A percentile compares a stretch with the other conserved stretches of the same genome.
phyloP scores from a whole-genome alignment of 2,329 filamentous ascomycete genomes.

The Chaetomiaceae sp. region DNA sequence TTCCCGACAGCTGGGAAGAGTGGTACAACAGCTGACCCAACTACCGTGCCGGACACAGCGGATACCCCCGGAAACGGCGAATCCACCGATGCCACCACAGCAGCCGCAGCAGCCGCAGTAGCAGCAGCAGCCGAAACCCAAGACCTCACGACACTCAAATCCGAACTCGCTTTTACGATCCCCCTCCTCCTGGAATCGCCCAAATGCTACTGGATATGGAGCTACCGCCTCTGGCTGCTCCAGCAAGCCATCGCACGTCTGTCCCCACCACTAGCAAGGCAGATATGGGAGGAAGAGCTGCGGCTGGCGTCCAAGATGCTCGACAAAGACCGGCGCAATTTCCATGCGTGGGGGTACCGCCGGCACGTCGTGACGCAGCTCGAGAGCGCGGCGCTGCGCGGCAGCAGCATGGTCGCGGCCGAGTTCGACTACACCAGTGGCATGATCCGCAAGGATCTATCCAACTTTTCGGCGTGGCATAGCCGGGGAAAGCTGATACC shows the following conservation, averaged over 20 bases:
- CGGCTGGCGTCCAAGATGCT: constrained; percentile 85
- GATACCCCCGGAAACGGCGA: not conserved
- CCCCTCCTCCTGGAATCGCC: constrained; percentile 80
- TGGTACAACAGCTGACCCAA: constrained; percentile 49
- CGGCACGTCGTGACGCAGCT: constrained; percentile 72
- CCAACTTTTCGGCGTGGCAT: constrained; percentile 98
- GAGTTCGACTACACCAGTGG: constrained; percentile 89
- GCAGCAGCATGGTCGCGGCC: constrained; percentile 63
- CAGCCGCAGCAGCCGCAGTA: constrained; percentile 13
- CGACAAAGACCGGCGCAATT: constrained; percentile 79
- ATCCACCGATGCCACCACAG: not conserved
- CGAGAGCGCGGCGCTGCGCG: constrained; percentile 53
- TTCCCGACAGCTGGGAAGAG: constrained; percentile 48
- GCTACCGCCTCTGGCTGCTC: constrained; percentile 84
- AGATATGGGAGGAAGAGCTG: constrained; percentile 81
- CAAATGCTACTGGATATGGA: constrained; percentile 99
- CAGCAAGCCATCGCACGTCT: constrained; percentile 65
- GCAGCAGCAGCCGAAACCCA: constrained; percentile 22
- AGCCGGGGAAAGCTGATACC: constrained; percentile 80
- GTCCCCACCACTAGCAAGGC: constrained; percentile 49
- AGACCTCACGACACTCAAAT: constrained; percentile 54
- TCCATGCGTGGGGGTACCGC: constrained; percentile 94
- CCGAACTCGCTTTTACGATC: constrained; percentile 77
- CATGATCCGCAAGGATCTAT: constrained; percentile 81
- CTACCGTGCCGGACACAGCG: not conserved